phyloP scores from a whole-genome alignment of 2,329 filamentous ascomycete species.

The Proliferodiscus dingleyae region DNA sequence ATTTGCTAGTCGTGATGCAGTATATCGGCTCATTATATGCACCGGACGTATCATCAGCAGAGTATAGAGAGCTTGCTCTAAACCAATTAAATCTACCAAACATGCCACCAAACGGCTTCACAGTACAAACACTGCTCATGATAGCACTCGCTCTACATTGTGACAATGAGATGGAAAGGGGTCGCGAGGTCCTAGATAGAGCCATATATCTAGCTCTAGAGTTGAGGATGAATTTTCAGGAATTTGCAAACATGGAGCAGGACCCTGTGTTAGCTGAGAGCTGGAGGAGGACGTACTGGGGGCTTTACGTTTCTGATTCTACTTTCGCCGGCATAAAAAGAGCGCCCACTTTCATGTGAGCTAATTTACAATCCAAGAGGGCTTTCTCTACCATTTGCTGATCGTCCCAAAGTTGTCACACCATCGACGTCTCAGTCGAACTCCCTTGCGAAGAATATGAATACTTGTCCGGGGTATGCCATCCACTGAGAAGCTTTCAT shows the following conservation, averaged over 20 bases:
- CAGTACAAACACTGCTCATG: slow-evolving; percentile 35
- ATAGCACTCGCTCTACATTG: slow-evolving; percentile 36
- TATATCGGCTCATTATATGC: slow-evolving; percentile 38
- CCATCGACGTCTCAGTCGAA: slow-evolving; percentile 32
- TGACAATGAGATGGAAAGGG: slow-evolving; percentile 24
- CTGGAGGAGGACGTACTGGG: slow-evolving; percentile 39
- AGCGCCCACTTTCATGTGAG: slow-evolving; percentile 23
- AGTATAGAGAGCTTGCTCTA: slow-evolving; percentile 29
- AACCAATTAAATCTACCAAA: slow-evolving; percentile 24
- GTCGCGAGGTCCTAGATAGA: slow-evolving; percentile 34
- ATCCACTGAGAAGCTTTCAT: neutral
- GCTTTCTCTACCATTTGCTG: slow-evolving; percentile 35
- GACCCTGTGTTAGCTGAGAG: slow-evolving; percentile 37
- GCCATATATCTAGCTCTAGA: slow-evolving; percentile 56
- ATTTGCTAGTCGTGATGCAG: slow-evolving; percentile 31
- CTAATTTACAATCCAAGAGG: neutral
- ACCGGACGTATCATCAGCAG: slow-evolving; percentile 27
- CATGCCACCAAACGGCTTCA: slow-evolving; percentile 28
- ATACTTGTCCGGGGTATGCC: slow-evolving; percentile 36
- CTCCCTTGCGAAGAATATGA: slow-evolving; percentile 39
- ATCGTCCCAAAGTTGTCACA: slow-evolving; percentile 29
- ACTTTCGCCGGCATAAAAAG: slow-evolving; percentile 18
- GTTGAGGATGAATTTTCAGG: slow-evolving; percentile 52
- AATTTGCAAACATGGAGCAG: slow-evolving; percentile 43
- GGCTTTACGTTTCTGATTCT: slow-evolving; percentile 31